Base-by-base conservation (phyloP, 2,329 filamentous ascomycete species). In the Gnomoniopsis sp. region DNA sequence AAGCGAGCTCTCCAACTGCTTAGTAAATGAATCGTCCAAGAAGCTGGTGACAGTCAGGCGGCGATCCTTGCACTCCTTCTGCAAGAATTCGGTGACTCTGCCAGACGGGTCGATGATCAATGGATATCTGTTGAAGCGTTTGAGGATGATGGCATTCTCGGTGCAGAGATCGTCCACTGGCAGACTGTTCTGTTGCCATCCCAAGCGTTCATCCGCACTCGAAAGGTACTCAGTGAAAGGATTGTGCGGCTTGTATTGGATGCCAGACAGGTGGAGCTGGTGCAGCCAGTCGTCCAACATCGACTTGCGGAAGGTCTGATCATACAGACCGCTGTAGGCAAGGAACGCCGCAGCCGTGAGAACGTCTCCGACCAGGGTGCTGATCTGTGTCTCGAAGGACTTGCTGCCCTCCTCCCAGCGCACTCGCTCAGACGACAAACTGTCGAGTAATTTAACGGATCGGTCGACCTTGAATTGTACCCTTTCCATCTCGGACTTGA, bases 281-380 rank as follows among this genome's bases (percentile, higher is more conserved):
- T 96, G 88, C 62, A 95, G 82, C 95, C 95, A 99, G 73, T 99
- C 95, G 66, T 99, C 95, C 75, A 95, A 86, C 92, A 99, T 97
- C 10, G 88, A 88, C 77, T 97, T 97, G 70, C 95, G 88, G 85
- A 97, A 98, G 61, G 95, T 95, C 71, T 99, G 96, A 71, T 99
- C 95, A 71, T 96, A 99, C 53, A 98, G 87, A 75, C 95, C 95
- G 69, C 90, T 91, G 74, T 99, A 99, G 15, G 96, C 95, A 63
- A 99, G 81, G 82, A 98, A 98, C 10, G 93, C 96, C 6, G 96
- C 91, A n/a, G 95, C 95, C 53, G 97, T 88, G 61, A 99, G 83
- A 52, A 97, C 93, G 70, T 99, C 95, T 62, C 95, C 95, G 41
- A 99, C 91, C 54, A 99, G 86, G 2, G 95, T 99, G 73, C 90